Evolutionary conservation across 352 stramenopile species (phyloP), one percentile per base, ranked within the genome.

Genomic region (Pythium brachiatum): DNA sequence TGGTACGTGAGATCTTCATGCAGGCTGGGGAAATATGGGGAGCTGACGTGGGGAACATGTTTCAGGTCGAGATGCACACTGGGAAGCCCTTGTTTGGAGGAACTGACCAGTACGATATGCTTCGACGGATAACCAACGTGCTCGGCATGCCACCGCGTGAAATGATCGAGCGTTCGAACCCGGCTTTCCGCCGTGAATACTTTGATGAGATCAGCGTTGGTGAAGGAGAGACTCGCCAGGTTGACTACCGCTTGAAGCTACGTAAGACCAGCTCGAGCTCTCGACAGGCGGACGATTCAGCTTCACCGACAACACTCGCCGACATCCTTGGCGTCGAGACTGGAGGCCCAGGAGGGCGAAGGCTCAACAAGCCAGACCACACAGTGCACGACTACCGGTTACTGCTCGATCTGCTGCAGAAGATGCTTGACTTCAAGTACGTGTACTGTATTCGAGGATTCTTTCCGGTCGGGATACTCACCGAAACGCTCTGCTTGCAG

Each of bases 21-120:
- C 8, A 6, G 9, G 6, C 15, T 57, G 7, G 43, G 7, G 11
- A 7, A 23, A 20, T 26, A 18, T 6, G 4, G 2, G 12, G n/a
- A 27, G n/a, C 39, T 47, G n/a, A 47, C n/a, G 39, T 27, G n/a
- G 15, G n/a, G 16, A 18, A 32, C 2, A 32, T 25, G 26, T 5
- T 26, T 4, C 23, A 78, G 72, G 72, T 96, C n/a, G 88, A 99
- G 60, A 97, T 99, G 92, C 96, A 99, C 72, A 99, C 97, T 2
- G 97, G 97, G 23, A 97, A 99, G 64, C 97, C 97, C 9, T 74
- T 99, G 1, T 99, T 99, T 75, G 95, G 88, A 15, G 97, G 97
- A 5, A 89, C 84, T 1, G 92, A 99, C 73, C 91, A 98, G 69
- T 82, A 96, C 64, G 97, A 99, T 73, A 97, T 99, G 66, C 92